Evolutionary conservation across 768 basidiomycete species (phyloP).

Genomic region (Daedaleopsis sinensis): DNA sequence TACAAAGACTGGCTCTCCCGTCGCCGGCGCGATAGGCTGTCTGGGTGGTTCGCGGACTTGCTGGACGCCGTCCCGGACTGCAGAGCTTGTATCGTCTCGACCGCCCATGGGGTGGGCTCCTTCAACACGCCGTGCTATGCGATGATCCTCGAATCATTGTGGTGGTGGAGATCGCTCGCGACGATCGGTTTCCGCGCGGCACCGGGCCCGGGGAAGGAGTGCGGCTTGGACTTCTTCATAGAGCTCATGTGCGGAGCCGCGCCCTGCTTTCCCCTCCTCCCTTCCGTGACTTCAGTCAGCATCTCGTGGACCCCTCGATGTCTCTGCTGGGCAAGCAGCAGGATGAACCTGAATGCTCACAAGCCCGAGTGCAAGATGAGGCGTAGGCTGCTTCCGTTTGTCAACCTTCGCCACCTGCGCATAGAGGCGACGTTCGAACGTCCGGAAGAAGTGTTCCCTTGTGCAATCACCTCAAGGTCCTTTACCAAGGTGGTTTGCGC

Average conservation of each 20-base stretch:
- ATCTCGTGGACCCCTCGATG: no score
- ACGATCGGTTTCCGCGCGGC: neutral
- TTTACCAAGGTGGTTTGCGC: no score
- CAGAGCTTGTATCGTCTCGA: neutral
- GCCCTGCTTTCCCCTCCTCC: neutral
- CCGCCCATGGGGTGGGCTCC: neutral
- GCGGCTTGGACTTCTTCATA: no score
- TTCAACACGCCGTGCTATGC: neutral
- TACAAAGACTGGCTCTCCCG: neutral
- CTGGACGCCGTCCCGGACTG: constrained; percentile 7
- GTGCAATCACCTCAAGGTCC: no score
- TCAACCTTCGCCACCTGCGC: no score
- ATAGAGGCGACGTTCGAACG: no score
- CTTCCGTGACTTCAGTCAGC: neutral
- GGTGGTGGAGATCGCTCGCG: constrained; percentile 12
- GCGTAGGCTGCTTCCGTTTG: no score
- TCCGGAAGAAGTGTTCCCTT: no score
- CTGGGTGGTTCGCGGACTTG: constrained; percentile 14
- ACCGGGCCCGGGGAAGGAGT: neutral
- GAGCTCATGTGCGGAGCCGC: neutral
- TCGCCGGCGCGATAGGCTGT: constrained; percentile 2
- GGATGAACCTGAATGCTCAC: no score
- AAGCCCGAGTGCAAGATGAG: no score
- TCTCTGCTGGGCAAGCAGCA: no score
- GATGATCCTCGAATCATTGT: constrained; percentile 7